Conservation (phyloP, 306 rosid species). For the Sophora flavescens region DNA sequence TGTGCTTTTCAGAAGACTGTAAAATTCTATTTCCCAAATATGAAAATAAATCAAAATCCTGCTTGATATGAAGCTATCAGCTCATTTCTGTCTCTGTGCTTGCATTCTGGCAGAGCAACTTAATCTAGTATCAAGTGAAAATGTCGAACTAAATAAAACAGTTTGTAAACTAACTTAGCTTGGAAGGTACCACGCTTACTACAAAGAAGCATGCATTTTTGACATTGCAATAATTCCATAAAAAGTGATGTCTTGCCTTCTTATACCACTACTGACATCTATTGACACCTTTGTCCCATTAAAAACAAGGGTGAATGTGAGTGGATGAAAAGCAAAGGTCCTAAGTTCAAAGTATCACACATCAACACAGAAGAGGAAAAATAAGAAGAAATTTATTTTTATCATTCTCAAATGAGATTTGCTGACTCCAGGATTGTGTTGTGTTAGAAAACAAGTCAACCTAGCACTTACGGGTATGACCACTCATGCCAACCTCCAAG, state of each 20-base stretch:
- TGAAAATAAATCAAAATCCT: conserved; percentile 13
- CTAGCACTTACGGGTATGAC: conserved; percentile 7
- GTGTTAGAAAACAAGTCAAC: conserved; percentile 16
- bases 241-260: conserved; percentile 14
- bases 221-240: conserved; percentile 12
- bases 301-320: conserved; percentile 15
- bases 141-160: conserved; percentile 22
- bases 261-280: conserved; percentile 12
- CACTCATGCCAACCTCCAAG: conserved; percentile 21
- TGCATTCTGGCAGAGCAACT: neutral
- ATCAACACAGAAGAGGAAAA: neutral
- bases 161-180: conserved; percentile 8
- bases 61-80: conserved; percentile 13
- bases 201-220: conserved; percentile 30
- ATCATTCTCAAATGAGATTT: neutral
- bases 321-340: conserved; percentile 14
- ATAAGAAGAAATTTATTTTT: neutral
- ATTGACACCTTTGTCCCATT: neutral
- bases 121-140: conserved; percentile 30
- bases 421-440: neutral
- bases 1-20: neutral
- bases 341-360: conserved; percentile 33
- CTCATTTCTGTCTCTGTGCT: conserved; percentile 16
- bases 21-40: conserved; percentile 20
- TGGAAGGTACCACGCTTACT: conserved; percentile 6